These are phyloP conservation scores for Xylaria sp. DNA, from an alignment of 2,329 filamentous ascomycete genomes.

Conservation along the genomic window DNA sequence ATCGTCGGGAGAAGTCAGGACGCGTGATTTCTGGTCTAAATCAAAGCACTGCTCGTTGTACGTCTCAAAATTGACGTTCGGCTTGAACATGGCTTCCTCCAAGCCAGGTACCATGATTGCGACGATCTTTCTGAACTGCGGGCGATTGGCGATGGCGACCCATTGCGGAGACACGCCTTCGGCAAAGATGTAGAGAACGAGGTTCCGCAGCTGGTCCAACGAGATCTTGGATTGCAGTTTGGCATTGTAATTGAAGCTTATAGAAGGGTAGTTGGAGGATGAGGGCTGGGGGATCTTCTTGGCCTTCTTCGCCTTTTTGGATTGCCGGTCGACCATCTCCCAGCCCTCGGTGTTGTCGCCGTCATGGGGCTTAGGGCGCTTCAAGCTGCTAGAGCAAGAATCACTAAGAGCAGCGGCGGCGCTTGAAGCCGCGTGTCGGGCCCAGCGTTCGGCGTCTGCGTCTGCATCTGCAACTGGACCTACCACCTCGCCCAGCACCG, in stretches of 20 bases:
- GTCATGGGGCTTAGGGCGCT: slow-evolving; percentile 63
- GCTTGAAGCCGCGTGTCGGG: slow-evolving; percentile 38
- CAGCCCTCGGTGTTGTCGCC: slow-evolving; percentile 56
- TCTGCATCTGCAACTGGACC: too few species aligned
- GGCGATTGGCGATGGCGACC: slow-evolving; percentile 71
- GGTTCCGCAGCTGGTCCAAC: slow-evolving; percentile 70
- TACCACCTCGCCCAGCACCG: slow-evolving; percentile 13
- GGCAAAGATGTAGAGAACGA: slow-evolving; percentile 74
- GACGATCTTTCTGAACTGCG: slow-evolving; percentile 81
- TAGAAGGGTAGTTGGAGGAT: slow-evolving; percentile 68
- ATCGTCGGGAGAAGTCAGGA: slow-evolving; percentile 65
- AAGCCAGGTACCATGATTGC: slow-evolving; percentile 92
- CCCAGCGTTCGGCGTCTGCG: slow-evolving; percentile 22
- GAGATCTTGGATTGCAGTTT: slow-evolving; percentile 72
- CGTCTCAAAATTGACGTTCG: slow-evolving; percentile 61
- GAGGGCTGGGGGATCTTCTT: slow-evolving; percentile 70
- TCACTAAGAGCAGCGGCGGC: slow-evolving; percentile 37
- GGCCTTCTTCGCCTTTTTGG: slow-evolving; percentile 62
- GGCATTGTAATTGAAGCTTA: slow-evolving; percentile 67
- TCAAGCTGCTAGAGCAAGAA: slow-evolving; percentile 54
- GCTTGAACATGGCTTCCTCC: slow-evolving; percentile 89
- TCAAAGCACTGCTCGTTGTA: slow-evolving; percentile 55
- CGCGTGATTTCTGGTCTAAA: slow-evolving; percentile 50
- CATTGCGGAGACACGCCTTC: slow-evolving; percentile 74
- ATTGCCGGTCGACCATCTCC: slow-evolving; percentile 64